Evolutionary conservation across 2,329 filamentous ascomycete genomes (phyloP).

Genomic region (Fusarium tuaranense): DNA sequence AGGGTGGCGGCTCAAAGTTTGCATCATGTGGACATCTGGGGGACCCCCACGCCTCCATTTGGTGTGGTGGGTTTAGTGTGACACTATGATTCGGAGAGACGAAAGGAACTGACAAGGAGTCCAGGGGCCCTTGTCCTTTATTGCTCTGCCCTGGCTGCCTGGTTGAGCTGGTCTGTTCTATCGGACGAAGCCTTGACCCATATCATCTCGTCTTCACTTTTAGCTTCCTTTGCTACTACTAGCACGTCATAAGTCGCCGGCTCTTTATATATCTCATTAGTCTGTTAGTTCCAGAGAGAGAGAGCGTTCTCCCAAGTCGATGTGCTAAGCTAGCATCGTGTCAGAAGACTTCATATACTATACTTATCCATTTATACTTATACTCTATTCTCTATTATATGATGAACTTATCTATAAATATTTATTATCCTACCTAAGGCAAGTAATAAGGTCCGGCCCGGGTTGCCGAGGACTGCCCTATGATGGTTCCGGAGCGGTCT

Average conservation of each 20-base stretch:
- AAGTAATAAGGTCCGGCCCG: not conserved
- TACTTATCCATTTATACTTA: not conserved
- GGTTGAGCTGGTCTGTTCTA: accelerated
- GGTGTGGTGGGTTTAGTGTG: not conserved
- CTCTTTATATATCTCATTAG: accelerated
- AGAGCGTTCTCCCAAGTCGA: not conserved
- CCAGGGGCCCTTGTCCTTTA: not conserved
- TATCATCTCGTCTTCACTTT: not conserved
- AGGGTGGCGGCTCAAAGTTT: not conserved
- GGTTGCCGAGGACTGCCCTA: not conserved
- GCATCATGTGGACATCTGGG: not conserved
- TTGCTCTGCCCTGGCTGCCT: not conserved
- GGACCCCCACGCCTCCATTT: not conserved
- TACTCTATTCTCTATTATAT: not conserved
- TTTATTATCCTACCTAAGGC: not conserved
- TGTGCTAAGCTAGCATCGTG: not conserved
- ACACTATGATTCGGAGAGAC: not conserved
- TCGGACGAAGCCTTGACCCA: not conserved
- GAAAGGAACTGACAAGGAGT: not conserved
- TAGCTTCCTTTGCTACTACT: not conserved
- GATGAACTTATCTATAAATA: not conserved
- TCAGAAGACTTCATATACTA: not conserved
- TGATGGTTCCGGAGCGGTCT: not conserved
- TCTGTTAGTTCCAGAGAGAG: not conserved
- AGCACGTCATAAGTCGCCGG: accelerated